These are phyloP conservation scores for Spathaspora hagerdaliae DNA, from an alignment of 805 yeast genomes.

Conservation along the genomic window DNA sequence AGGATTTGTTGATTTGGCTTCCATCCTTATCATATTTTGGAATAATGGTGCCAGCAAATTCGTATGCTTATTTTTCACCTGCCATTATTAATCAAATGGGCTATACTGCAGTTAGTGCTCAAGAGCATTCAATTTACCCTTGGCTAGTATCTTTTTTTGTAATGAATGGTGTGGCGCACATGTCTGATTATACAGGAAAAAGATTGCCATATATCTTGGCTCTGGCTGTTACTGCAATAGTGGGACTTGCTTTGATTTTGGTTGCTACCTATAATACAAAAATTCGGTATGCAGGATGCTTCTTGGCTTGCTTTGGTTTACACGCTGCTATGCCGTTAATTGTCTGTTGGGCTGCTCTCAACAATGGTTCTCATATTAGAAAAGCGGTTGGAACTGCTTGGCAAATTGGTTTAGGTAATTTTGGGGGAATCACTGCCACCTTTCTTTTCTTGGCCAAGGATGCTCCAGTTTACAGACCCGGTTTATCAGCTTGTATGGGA, in stretches of 20 bases:
- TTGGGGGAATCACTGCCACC: slow-evolving; percentile 66
- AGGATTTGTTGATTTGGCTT: slow-evolving; percentile 55
- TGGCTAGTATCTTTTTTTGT: slow-evolving; percentile 75
- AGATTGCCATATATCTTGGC: slow-evolving; percentile 44
- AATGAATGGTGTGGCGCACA: slow-evolving; percentile 54
- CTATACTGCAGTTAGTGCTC: slow-evolving; percentile 68
- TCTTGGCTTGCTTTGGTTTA: slow-evolving; percentile 55
- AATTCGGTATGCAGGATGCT: slow-evolving; percentile 58
- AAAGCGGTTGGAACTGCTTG: slow-evolving; percentile 56
- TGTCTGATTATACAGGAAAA: slow-evolving; percentile 51
- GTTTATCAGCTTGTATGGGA: slow-evolving; percentile 49
- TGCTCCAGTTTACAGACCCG: slow-evolving; percentile 56
- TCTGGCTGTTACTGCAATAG: slow-evolving; percentile 30
- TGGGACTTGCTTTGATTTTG: slow-evolving; percentile 54
- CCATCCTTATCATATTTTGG: slow-evolving; percentile 63
- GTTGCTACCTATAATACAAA: slow-evolving; percentile 37
- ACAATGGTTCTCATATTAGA: slow-evolving; percentile 59
- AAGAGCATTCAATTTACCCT: slow-evolving; percentile 79
- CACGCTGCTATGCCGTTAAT: slow-evolving; percentile 67
- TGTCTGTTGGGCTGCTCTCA: slow-evolving; percentile 65
- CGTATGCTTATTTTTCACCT: slow-evolving; percentile 74
- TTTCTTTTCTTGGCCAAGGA: slow-evolving; percentile 51
- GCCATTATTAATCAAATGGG: slow-evolving; percentile 60
- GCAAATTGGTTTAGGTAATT: slow-evolving; percentile 69
- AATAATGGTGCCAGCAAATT: slow-evolving; percentile 66